Conservation (phyloP, 768 basidiomycete species). For the Cantharellus anzutake region DNA sequence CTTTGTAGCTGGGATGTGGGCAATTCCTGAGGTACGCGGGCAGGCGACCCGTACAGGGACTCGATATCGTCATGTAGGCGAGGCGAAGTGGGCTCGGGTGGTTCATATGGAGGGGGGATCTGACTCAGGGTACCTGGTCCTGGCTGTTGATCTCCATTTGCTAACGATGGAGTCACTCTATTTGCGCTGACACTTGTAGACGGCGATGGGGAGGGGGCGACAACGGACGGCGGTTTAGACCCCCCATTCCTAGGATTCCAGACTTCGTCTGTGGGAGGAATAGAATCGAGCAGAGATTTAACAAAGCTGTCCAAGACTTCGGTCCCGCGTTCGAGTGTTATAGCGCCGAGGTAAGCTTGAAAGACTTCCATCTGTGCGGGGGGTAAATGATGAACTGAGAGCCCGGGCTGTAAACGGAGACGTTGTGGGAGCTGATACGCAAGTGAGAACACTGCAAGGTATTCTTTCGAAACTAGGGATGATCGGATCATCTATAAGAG, state of each 20-base stretch:
- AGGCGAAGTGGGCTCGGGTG: too few relatives aligned
- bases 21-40: too few relatives aligned
- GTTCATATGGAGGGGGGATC: background rate
- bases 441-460: background rate
- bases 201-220: background rate
- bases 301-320: background rate
- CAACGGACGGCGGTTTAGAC: background rate
- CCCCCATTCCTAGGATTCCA: background rate
- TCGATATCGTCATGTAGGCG: too few relatives aligned
- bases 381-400: background rate
- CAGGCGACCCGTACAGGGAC: too few relatives aligned
- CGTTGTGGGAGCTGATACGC: background rate
- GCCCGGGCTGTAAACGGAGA: background rate
- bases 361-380: background rate
- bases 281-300: background rate
- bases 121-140: background rate
- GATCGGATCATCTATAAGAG: background rate
- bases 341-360: background rate
- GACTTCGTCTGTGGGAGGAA: background rate
- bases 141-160: background rate
- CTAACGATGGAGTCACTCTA: background rate
- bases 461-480: background rate
- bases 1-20: too few relatives aligned
- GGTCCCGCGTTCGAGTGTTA: background rate
- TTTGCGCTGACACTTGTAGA: background rate